Percentiles rank a stretch among this genome's conserved stretches.
phyloP scores from a whole-genome alignment of 495 filamentous ascomycete genomes.

The Aspergillus mulundensis region DNA sequence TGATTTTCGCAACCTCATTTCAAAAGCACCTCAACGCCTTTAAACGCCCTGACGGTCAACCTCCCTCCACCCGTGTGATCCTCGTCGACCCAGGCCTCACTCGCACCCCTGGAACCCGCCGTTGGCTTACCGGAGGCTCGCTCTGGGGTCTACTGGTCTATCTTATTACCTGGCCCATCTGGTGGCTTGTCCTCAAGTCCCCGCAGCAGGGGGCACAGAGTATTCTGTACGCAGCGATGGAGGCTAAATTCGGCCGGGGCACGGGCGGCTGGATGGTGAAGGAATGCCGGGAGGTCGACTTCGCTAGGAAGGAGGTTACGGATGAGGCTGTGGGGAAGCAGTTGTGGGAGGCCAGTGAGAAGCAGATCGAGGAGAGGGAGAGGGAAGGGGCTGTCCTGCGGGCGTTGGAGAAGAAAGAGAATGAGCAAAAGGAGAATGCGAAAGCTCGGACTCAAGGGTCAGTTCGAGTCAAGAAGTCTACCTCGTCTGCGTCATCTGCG shows the following conservation, averaged over 20 bases:
- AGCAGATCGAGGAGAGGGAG: slow-evolving; percentile 76
- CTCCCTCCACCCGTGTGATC: slow-evolving; percentile 74
- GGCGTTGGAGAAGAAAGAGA: slow-evolving; percentile 64
- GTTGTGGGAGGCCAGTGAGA: slow-evolving; percentile 85
- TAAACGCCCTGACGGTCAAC: slow-evolving; percentile 73
- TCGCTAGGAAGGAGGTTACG: slow-evolving; percentile 65
- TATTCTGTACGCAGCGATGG: slow-evolving; percentile 81
- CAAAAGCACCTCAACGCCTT: slow-evolving; percentile 84
- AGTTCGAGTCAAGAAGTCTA: slow-evolving; percentile 24
- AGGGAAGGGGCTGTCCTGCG: slow-evolving; percentile 69
- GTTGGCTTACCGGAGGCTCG: slow-evolving; percentile 80
- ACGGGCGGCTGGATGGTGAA: slow-evolving; percentile 73
- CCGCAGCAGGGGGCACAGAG: slow-evolving; percentile 79
- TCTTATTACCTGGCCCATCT: slow-evolving; percentile 68
- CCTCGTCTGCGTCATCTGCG: not conserved
- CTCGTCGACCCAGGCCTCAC: slow-evolving; percentile 80
- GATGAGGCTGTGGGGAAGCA: slow-evolving; percentile 75
- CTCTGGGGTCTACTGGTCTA: slow-evolving; percentile 80
- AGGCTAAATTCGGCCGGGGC: slow-evolving; percentile 58
- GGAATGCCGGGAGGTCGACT: slow-evolving; percentile 77
- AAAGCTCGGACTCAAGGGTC: slow-evolving; percentile 34
- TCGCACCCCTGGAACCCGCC: slow-evolving; percentile 79
- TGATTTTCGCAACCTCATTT: slow-evolving; percentile 80
- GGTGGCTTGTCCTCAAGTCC: slow-evolving; percentile 86
- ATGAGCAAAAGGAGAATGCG: slow-evolving; percentile 46